These are phyloP conservation scores for Colletotrichum agaves DNA, from an alignment of 2,329 filamentous ascomycete species.

Conservation along the genomic window DNA sequence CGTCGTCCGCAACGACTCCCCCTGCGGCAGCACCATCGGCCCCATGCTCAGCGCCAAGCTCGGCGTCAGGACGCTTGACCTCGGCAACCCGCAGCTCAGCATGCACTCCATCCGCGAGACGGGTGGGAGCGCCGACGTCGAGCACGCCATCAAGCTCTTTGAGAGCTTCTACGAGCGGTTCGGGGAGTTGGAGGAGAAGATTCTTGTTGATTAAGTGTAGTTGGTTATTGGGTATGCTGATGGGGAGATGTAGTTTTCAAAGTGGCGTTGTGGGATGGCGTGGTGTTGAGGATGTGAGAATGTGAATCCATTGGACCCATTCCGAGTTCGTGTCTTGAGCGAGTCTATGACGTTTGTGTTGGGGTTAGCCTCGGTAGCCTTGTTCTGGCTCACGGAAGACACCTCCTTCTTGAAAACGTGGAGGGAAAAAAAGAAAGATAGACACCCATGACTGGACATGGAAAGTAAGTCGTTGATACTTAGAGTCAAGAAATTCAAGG, in stretches of 20 bases:
- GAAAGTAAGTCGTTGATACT: too few species aligned
- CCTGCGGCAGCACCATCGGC: constrained; percentile 95
- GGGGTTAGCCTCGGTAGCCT: too few species aligned
- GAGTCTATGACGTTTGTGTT: too few species aligned
- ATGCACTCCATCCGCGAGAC: constrained; percentile 99
- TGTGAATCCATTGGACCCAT: background rate
- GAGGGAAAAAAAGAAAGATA: too few species aligned
- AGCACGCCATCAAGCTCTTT: constrained; percentile 86
- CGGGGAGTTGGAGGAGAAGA: constrained; percentile 82
- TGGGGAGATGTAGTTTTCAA: background rate
- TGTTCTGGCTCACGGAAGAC: too few species aligned
- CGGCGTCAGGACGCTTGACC: constrained; percentile 87
- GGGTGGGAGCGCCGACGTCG: constrained; percentile 87
- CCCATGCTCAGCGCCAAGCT: constrained; percentile 93
- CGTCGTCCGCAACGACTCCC: constrained; percentile 94
- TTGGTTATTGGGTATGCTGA: background rate
- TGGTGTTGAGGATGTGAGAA: constrained; percentile 1
- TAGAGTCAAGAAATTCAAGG: too few species aligned
- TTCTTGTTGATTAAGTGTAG: constrained; percentile 76
- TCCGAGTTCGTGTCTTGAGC: too few species aligned
- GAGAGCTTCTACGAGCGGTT: constrained; percentile 88
- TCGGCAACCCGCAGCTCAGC: constrained; percentile 92
- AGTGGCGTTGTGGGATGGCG: constrained; percentile 12
- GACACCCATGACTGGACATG: too few species aligned
- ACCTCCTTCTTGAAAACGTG: too few species aligned